A percentile compares a stretch with the other conserved stretches of the same genome.
Evolutionary conservation across 257 asterid genomes (phyloP).

Genomic region (Jacaranda copaia): DNA sequence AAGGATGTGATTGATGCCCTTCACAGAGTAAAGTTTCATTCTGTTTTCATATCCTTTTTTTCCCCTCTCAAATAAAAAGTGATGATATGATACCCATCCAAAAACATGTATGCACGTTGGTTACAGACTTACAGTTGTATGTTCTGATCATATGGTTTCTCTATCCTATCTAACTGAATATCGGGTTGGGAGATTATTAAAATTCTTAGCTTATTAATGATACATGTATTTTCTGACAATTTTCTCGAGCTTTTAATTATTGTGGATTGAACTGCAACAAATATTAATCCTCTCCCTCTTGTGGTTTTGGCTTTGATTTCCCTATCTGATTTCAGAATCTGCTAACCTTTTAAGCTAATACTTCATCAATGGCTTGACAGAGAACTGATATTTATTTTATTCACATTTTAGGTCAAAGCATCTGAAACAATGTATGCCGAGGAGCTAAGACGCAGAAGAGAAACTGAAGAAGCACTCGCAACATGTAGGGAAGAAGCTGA

Average conservation of each 20-base stretch:
- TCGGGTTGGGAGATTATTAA: background rate
- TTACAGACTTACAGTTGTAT: background rate
- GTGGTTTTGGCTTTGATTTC: too few species aligned
- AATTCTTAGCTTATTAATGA: background rate
- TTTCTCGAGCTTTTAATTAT: too few species aligned
- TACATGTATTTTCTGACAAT: background rate
- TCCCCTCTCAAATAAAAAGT: background rate
- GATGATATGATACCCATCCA: background rate
- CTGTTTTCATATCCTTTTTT: background rate
- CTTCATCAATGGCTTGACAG: slow-evolving; percentile 15
- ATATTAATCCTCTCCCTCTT: too few species aligned
- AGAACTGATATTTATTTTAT: slow-evolving; percentile 10
- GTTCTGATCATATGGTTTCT: too few species aligned
- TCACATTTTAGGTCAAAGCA: slow-evolving; percentile 60
- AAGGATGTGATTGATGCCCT: slow-evolving; percentile 61
- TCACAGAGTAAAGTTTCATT: slow-evolving; percentile 56
- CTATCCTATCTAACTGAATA: background rate
- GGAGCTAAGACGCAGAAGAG: slow-evolving; percentile 67
- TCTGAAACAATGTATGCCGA: slow-evolving; percentile 60
- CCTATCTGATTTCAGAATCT: background rate
- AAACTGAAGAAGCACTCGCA: slow-evolving; percentile 70
- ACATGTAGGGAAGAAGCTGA: slow-evolving; percentile 64
- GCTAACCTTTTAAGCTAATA: slow-evolving; percentile 7
- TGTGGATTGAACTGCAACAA: too few species aligned
- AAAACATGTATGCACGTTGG: background rate